A percentile compares a stretch with the other conserved stretches of the same genome.
Evolutionary conservation across 2,329 filamentous ascomycete species (phyloP).

Genomic region (Aspergillus pseudoglaucus): DNA sequence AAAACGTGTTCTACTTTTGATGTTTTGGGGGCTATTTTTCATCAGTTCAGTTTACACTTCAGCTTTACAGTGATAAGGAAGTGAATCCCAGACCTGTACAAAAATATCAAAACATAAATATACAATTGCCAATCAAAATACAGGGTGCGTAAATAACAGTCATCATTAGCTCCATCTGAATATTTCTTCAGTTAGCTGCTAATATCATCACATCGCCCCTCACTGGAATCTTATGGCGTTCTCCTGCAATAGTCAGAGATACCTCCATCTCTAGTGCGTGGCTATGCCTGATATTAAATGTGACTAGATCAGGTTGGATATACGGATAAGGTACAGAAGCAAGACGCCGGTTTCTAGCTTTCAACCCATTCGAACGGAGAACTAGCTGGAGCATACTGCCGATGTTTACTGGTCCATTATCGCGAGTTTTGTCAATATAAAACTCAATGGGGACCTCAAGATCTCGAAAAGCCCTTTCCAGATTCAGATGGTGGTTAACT

Average conservation of each 20-base stretch:
- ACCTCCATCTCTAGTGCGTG: conserved; percentile 7
- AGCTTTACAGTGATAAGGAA: too few species aligned
- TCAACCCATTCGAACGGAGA: conserved; percentile 6
- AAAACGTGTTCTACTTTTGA: too few species aligned
- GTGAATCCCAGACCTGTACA: too few species aligned
- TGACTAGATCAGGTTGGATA: conserved; percentile 12
- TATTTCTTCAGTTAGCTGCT: background rate
- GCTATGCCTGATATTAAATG: conserved; percentile 11
- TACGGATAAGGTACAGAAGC: background rate
- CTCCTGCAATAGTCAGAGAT: conserved; percentile 9
- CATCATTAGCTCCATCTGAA: too few species aligned
- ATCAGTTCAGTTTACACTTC: too few species aligned
- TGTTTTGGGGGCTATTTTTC: too few species aligned
- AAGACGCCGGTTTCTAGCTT: conserved; percentile 1
- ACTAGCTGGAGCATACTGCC: conserved; percentile 11
- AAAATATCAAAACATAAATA: too few species aligned
- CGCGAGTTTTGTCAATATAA: conserved; percentile 1
- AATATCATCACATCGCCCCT: background rate
- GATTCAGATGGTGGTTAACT: conserved; percentile 1
- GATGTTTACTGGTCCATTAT: conserved; percentile 8
- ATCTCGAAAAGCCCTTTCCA: conserved; percentile 4
- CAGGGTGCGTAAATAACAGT: too few species aligned
- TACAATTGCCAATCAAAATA: too few species aligned
- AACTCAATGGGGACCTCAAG: conserved; percentile 9
- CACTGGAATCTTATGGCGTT: background rate